Base-by-base conservation (phyloP, 345 rosid species). In the Hibiscus syriacus region DNA sequence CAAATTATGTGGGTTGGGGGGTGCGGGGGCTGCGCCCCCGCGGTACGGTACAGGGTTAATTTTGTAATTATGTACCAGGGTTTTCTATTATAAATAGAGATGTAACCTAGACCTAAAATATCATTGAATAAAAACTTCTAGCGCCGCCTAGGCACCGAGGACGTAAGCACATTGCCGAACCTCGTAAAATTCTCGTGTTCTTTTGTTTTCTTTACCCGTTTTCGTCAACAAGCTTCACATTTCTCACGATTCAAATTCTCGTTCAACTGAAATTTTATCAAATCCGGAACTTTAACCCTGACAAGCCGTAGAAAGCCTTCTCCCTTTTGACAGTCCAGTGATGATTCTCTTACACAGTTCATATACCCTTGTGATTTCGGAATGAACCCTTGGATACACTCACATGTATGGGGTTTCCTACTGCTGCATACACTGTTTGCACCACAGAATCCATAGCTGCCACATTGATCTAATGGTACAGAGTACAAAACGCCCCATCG, bases 361-460 rank as follows among this genome's bases (percentile, higher is more conserved):
- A 8, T 20, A 9, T 27, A 52, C 27, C 22, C 14, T 10, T 52
- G 55, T 22, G 55, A 22, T 20, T 52, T 52, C 2, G 46, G 46
- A 41, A 41, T 41, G 46, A 41, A 41, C 13, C 46, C 46, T 41
- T 41, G 3, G 1, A 41, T 20, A 36, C 70, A 41, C 14, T 41
- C 61, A 53, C 61, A 67, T 19, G 25, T 32, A 32, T 26, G 6
- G 23, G 30, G 8, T 34, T 11, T 52, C 19, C 19, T 22, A 36
- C 16, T 25, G 36, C 49, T 67, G 19, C 70, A 67, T 32, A 67
- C 34, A 25, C 61, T 39, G 27, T 67, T 67, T 30, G 32, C 49
- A 34, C 70, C 61, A 53, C 70, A 53, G 46, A 14, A n/a, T 5
- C 22, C 49, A 16, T 67, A 67, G 12, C 8, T 32, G 6, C 41